Percentiles rank a stretch among this genome's conserved stretches.
Conservation (phyloP, 306 rosid genomes). For the Medicago arabica region DNA sequence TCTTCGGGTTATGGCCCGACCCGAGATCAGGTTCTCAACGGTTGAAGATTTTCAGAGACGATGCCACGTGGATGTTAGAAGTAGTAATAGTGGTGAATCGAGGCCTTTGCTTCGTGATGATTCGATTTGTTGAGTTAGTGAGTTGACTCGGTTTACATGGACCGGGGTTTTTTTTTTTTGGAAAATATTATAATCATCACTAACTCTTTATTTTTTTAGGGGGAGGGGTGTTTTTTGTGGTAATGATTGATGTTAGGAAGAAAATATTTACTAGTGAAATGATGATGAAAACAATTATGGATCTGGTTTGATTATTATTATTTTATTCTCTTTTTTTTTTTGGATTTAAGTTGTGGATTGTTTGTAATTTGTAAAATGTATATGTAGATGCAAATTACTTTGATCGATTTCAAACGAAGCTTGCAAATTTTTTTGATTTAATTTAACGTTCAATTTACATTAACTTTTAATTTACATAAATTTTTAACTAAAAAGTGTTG, state of each 20-base stretch:
- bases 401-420: constrained; percentile 5
- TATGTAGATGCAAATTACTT: constrained; percentile 22
- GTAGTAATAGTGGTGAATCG: constrained; percentile 49
- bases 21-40: constrained; percentile 46
- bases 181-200: constrained; percentile 17
- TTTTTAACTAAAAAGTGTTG: too few species aligned
- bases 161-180: background rate
- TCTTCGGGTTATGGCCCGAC: constrained; percentile 57
- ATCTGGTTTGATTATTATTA: constrained; percentile 30
- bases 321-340: constrained; percentile 1
- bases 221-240: background rate
- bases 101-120: constrained; percentile 76
- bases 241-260: constrained; percentile 15
- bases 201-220: background rate
- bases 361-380: background rate
- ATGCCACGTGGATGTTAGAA: constrained; percentile 68
- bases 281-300: background rate
- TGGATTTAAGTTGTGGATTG: background rate
- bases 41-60: constrained; percentile 55
- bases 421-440: too few species aligned
- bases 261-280: constrained; percentile 19
- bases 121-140: constrained; percentile 38
- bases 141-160: constrained; percentile 10
- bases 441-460: background rate
- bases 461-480: background rate